These are phyloP conservation scores for Boechera retrofracta DNA, from an alignment of 345 rosid genomes.

Conservation along the genomic window DNA sequence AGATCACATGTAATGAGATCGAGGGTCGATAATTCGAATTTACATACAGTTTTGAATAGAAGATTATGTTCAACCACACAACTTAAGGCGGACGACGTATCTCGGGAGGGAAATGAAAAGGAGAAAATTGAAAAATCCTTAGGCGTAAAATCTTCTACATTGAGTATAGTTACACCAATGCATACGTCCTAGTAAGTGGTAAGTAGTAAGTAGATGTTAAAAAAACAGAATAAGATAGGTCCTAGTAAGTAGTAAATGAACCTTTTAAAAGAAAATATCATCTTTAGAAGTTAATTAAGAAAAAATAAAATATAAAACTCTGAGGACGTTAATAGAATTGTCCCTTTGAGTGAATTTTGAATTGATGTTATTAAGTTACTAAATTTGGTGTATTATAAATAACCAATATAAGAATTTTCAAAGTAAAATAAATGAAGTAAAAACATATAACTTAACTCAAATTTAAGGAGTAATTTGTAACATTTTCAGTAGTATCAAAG, in stretches of 20 bases:
- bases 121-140: not conserved
- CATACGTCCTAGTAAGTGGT: not conserved
- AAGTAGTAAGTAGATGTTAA: not conserved
- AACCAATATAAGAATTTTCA: no score
- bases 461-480: not conserved
- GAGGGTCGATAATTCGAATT: conserved; percentile 2
- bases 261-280: not conserved
- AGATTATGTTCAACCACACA: conserved; percentile 38
- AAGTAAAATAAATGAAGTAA: not conserved
- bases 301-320: no score
- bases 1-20: conserved; percentile 41
- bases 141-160: not conserved
- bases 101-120: not conserved
- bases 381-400: no score
- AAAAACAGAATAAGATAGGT: not conserved
- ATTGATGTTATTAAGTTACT: no score
- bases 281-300: not conserved
- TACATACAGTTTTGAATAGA: conserved; percentile 23
- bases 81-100: conserved; percentile 23
- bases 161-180: not conserved
- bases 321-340: no score
- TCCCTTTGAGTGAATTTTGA: no score
- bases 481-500: not conserved
- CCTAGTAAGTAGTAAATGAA: not conserved
- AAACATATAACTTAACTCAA: no score